These are phyloP conservation scores for Ceratobasidium sp. DNA, from an alignment of 1,284 basidiomycete genomes.

Conservation along the genomic window DNA sequence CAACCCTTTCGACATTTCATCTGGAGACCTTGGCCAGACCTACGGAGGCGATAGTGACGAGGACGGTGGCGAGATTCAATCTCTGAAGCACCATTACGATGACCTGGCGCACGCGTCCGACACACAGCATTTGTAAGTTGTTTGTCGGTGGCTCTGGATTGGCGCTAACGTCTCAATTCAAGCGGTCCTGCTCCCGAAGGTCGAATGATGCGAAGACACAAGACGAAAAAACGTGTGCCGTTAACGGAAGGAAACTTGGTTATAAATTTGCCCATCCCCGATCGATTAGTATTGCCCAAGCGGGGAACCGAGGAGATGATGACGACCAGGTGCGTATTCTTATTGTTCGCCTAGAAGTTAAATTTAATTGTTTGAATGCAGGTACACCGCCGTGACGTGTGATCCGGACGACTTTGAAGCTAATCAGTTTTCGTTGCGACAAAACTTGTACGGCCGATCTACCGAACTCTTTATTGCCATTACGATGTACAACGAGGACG, in stretches of 20 bases:
- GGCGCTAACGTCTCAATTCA: neutral
- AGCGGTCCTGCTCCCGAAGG: constrained; percentile 80
- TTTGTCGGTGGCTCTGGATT: neutral
- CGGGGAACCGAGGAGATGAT: constrained; percentile 83
- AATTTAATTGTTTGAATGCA: constrained; percentile 40
- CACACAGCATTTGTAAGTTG: constrained; percentile 38
- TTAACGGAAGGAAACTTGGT: constrained; percentile 86
- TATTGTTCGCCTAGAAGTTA: neutral
- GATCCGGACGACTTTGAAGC: constrained; percentile 91
- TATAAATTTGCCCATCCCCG: constrained; percentile 81
- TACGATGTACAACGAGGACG: constrained; percentile 97
- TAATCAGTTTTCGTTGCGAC: constrained; percentile 82
- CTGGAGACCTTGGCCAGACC: constrained; percentile 23
- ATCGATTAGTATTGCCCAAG: constrained; percentile 75
- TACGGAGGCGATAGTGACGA: constrained; percentile 34
- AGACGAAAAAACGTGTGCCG: constrained; percentile 71
- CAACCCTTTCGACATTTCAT: constrained; percentile 14
- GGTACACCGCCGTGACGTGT: constrained; percentile 83
- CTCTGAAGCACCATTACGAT: constrained; percentile 37
- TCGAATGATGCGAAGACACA: constrained; percentile 72
- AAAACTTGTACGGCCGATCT: constrained; percentile 76
- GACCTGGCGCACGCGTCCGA: constrained; percentile 30
- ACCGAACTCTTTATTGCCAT: constrained; percentile 95
- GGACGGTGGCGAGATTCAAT: constrained; percentile 29
- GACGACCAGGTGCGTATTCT: constrained; percentile 66